Percentiles rank a stretch among this genome's conserved stretches.
Evolutionary conservation across 1,284 basidiomycete genomes (phyloP).

Genomic region (Ganoderma lingzhi): DNA sequence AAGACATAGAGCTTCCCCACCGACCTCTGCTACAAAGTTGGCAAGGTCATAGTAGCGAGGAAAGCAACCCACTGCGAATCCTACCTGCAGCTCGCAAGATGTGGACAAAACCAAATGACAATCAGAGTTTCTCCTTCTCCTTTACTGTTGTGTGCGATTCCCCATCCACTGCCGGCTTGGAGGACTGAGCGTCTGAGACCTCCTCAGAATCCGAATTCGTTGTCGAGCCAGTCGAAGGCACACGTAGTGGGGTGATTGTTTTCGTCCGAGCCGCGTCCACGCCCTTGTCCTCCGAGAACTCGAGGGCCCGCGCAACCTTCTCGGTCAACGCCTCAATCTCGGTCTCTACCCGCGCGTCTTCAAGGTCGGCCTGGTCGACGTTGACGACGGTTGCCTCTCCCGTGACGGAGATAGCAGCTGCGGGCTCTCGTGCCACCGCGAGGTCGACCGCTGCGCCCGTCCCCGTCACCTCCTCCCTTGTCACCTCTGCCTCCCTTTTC

Average conservation of each 20-base stretch:
- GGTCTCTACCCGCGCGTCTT: constrained; percentile 21
- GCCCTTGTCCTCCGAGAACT: constrained; percentile 20
- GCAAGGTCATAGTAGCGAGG: not conserved
- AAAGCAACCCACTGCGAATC: not conserved
- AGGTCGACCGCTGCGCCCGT: constrained; percentile 12
- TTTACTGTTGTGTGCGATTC: constrained; percentile 2
- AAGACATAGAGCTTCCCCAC: not conserved
- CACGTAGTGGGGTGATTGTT: constrained; percentile 11
- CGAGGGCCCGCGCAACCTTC: constrained; percentile 25
- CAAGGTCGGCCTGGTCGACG: constrained; percentile 6
- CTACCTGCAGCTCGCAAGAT: not conserved
- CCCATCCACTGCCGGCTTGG: not conserved
- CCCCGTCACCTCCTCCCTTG: constrained; percentile 3
- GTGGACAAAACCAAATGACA: not conserved
- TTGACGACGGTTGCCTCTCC: constrained; percentile 14
- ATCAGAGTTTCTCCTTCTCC: constrained; percentile 22
- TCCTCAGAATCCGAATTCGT: not conserved
- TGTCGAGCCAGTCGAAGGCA: not conserved
- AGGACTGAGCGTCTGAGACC: not conserved
- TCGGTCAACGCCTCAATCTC: constrained; percentile 24
- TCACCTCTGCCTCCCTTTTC: constrained; percentile 1
- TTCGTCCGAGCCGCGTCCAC: constrained; percentile 9
- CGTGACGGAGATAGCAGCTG: not conserved
- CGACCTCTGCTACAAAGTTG: not conserved
- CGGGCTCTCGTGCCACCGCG: constrained; percentile 6